Conservation (phyloP, 1,284 basidiomycete genomes). For the Mycocalia duriaeana region DNA sequence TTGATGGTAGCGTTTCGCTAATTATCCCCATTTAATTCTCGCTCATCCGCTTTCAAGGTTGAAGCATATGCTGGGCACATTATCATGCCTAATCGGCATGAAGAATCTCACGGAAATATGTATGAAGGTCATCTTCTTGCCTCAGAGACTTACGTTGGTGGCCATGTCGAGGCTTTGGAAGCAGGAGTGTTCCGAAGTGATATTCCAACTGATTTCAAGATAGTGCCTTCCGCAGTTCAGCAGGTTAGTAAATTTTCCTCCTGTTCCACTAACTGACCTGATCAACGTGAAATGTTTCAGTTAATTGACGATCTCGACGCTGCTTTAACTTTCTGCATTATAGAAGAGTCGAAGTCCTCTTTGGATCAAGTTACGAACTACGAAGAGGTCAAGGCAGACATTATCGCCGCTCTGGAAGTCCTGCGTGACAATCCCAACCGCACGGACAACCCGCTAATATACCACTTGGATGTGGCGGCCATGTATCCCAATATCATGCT, state of each 20-base stretch:
- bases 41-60: slow-evolving; percentile 50
- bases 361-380: slow-evolving; percentile 93
- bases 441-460: slow-evolving; percentile 91
- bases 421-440: slow-evolving; percentile 91
- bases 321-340: slow-evolving; percentile 86
- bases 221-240: slow-evolving; percentile 85
- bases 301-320: slow-evolving; percentile 93
- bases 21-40: background rate
- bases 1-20: slow-evolving; percentile 76
- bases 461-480: slow-evolving; percentile 97
- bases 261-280: slow-evolving; percentile 1
- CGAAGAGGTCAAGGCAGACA: slow-evolving; percentile 84
- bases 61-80: slow-evolving; percentile 91
- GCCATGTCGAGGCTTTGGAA: slow-evolving; percentile 97
- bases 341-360: slow-evolving; percentile 80
- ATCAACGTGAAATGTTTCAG: slow-evolving; percentile 34
- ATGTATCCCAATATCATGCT: slow-evolving; percentile 99
- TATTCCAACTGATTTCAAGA: slow-evolving; percentile 93
- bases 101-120: slow-evolving; percentile 89
- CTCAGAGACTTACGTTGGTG: slow-evolving; percentile 98
- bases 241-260: slow-evolving; percentile 45
- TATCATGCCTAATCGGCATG: slow-evolving; percentile 98
- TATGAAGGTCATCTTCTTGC: slow-evolving; percentile 95
- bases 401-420: slow-evolving; percentile 75
- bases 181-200: slow-evolving; percentile 98